Evolutionary conservation across 1,139 yeast species (phyloP).

Genomic region (Scheffersomyces titani): DNA sequence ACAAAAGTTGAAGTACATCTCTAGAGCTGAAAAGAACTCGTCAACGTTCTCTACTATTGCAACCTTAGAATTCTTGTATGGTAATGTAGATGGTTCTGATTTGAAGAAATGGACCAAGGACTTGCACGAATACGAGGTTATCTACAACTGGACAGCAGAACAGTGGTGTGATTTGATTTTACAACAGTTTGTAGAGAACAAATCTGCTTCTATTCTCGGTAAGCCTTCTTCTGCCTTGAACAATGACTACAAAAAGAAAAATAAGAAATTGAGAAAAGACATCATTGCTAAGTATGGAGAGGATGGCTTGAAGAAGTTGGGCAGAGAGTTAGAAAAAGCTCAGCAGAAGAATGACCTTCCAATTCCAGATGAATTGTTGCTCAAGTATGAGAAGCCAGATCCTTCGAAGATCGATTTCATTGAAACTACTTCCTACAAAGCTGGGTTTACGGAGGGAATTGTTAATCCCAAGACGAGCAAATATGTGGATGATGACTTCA

Average conservation of each 20-base stretch:
- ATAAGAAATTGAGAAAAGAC: constrained; percentile 47
- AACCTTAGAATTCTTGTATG: constrained; percentile 79
- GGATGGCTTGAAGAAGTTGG: constrained; percentile 58
- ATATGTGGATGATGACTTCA: constrained; percentile 26
- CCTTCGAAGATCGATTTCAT: constrained; percentile 76
- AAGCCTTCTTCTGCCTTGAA: constrained; percentile 72
- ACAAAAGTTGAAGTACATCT: constrained; percentile 61
- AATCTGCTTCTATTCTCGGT: constrained; percentile 74
- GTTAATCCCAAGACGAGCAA: constrained; percentile 12
- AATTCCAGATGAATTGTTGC: constrained; percentile 69
- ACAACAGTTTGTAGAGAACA: constrained; percentile 58
- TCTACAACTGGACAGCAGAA: constrained; percentile 60
- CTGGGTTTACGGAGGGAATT: constrained; percentile 32
- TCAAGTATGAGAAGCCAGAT: constrained; percentile 68
- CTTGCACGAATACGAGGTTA: constrained; percentile 59
- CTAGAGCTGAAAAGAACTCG: constrained; percentile 67
- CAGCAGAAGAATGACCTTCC: constrained; percentile 67
- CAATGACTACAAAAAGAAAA: constrained; percentile 50
- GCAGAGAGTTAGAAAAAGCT: constrained; percentile 57
- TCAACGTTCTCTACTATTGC: constrained; percentile 64
- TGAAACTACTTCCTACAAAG: constrained; percentile 61
- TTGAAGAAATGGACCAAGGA: constrained; percentile 55
- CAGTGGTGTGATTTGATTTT: constrained; percentile 67
- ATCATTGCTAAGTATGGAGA: constrained; percentile 58
- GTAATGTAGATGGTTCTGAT: constrained; percentile 60